These are phyloP conservation scores for Penicillium maclennaniae DNA, from an alignment of 495 filamentous ascomycete species.

Conservation along the genomic window DNA sequence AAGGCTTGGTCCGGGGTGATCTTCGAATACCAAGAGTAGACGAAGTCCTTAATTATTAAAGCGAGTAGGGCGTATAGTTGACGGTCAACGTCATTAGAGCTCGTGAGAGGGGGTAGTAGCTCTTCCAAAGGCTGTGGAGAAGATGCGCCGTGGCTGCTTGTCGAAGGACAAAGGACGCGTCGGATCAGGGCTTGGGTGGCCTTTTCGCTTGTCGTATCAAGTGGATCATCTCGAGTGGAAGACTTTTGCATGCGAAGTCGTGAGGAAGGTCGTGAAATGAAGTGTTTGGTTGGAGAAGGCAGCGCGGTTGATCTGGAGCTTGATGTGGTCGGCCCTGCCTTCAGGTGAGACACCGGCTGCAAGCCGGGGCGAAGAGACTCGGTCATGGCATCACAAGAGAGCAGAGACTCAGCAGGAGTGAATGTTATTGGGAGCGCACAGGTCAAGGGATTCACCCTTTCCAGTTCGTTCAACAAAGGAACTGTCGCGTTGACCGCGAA, in stretches of 20 bases:
- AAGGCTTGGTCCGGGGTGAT: slow-evolving; percentile 88
- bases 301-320: slow-evolving; percentile 39
- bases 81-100: slow-evolving; percentile 85
- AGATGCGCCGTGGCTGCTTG: slow-evolving; percentile 35
- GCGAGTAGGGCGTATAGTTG: slow-evolving; percentile 90
- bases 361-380: slow-evolving; percentile 37
- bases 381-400: slow-evolving; percentile 40
- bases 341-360: slow-evolving; percentile 46
- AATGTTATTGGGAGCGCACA: background rate
- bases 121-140: slow-evolving; percentile 63
- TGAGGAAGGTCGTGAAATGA: slow-evolving; percentile 30
- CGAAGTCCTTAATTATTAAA: slow-evolving; percentile 81
- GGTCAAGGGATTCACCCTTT: slow-evolving; percentile 7
- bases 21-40: slow-evolving; percentile 87
- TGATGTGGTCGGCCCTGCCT: slow-evolving; percentile 49
- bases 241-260: slow-evolving; percentile 28
- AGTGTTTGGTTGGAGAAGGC: slow-evolving; percentile 27
- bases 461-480: background rate
- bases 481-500: slow-evolving; percentile 13
- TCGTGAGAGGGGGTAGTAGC: slow-evolving; percentile 84
- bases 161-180: slow-evolving; percentile 60
- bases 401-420: background rate
- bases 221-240: slow-evolving; percentile 24
- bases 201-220: slow-evolving; percentile 50
- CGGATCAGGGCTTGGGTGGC: slow-evolving; percentile 59